A percentile compares a stretch with the other conserved stretches of the same genome.
These are phyloP conservation scores for Helianthus tuberosus DNA, from an alignment of 129 eudicot genomes.

Conservation along the genomic window DNA sequence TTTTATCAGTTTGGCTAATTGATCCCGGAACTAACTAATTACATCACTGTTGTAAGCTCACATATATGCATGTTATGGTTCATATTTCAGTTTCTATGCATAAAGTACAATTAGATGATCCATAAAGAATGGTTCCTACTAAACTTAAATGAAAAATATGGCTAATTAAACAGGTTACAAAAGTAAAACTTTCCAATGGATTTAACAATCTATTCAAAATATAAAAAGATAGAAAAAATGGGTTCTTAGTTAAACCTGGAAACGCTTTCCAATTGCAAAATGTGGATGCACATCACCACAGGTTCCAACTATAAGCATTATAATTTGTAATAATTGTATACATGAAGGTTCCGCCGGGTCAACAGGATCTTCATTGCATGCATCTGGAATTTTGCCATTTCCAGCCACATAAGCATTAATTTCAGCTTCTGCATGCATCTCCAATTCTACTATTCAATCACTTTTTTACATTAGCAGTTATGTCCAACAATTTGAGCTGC, in stretches of 20 bases:
- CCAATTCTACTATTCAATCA: constrained; percentile 96
- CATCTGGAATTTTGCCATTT: too few relatives aligned
- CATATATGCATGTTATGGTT: too few relatives aligned
- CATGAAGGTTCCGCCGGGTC: too few relatives aligned
- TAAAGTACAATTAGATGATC: neutral
- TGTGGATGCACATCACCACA: too few relatives aligned
- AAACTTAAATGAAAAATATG: constrained; percentile 15
- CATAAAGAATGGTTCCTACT: constrained; percentile 4
- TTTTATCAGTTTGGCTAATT: too few relatives aligned
- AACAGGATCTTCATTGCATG: too few relatives aligned
- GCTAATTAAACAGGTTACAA: constrained; percentile 6
- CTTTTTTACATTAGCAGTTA: constrained; percentile 90
- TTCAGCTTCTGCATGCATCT: constrained; percentile 78
- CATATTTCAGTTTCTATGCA: too few relatives aligned
- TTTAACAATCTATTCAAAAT: constrained; percentile 1
- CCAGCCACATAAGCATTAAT: constrained; percentile 42
- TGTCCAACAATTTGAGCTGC: constrained; percentile 97
- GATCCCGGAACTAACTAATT: too few relatives aligned
- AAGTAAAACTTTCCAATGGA: neutral
- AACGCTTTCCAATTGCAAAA: constrained; percentile 87
- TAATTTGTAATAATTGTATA: too few relatives aligned
- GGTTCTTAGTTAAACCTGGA: constrained; percentile 72
- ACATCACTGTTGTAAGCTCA: too few relatives aligned
- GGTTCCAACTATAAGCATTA: too few relatives aligned
- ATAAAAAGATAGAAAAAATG: too few relatives aligned